A percentile compares a stretch with the other conserved stretches of the same genome.
Evolutionary conservation across 2,329 filamentous ascomycete genomes (phyloP).

Genomic region (Ceratocystis destructans): DNA sequence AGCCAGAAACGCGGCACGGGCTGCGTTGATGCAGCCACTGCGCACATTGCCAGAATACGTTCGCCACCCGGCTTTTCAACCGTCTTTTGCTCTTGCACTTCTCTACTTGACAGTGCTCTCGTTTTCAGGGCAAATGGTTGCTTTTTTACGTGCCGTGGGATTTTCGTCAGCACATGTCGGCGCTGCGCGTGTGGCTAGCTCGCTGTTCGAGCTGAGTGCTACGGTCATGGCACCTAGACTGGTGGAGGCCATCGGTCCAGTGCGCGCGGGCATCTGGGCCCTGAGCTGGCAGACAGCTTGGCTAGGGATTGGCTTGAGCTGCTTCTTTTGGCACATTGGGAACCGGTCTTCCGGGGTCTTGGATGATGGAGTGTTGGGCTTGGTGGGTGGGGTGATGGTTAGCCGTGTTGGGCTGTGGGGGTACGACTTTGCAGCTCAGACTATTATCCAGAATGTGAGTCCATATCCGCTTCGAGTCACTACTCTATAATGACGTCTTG

Average conservation of each 20-base stretch:
- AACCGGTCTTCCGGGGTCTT: slow-evolving; percentile 13
- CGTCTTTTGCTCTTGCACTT: slow-evolving; percentile 45
- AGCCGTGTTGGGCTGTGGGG: slow-evolving; percentile 49
- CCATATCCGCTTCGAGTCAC: neutral
- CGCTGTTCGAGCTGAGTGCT: slow-evolving; percentile 43
- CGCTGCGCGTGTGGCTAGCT: slow-evolving; percentile 38
- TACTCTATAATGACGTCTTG: neutral
- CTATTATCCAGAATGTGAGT: slow-evolving; percentile 46
- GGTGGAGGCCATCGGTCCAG: slow-evolving; percentile 40
- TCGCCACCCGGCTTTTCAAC: slow-evolving; percentile 41
- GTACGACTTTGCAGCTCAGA: slow-evolving; percentile 46
- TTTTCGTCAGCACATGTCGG: slow-evolving; percentile 40
- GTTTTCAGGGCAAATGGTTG: slow-evolving; percentile 50
- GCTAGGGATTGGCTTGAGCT: slow-evolving; percentile 32
- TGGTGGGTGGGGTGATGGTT: slow-evolving; percentile 38
- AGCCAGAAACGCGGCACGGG: neutral
- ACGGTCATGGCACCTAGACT: slow-evolving; percentile 46
- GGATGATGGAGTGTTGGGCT: slow-evolving; percentile 32
- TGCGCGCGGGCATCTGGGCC: slow-evolving; percentile 59
- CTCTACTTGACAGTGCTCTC: slow-evolving; percentile 49
- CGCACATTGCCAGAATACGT: slow-evolving; percentile 33
- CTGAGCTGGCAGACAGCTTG: slow-evolving; percentile 52
- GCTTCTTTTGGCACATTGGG: slow-evolving; percentile 29
- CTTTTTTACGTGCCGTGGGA: slow-evolving; percentile 44
- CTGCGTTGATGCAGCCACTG: neutral